These are phyloP conservation scores for Penicillium ucsense DNA, from an alignment of 495 filamentous ascomycete species.

Conservation along the genomic window DNA sequence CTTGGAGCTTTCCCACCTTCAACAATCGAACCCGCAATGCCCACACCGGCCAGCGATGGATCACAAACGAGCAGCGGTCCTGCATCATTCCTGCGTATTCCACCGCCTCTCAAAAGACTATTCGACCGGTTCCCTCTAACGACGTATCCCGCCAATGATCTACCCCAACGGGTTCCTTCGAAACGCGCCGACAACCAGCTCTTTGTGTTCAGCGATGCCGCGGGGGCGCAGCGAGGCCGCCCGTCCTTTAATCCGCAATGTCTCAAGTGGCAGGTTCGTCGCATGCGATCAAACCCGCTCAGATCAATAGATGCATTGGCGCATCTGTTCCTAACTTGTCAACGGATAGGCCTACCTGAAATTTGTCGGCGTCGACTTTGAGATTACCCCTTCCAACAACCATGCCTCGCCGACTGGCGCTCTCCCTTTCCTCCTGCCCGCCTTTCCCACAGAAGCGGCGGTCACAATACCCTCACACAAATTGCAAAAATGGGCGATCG, in stretches of 20 bases:
- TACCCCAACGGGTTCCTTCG: slow-evolving; percentile 55
- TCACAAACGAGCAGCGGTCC: slow-evolving; percentile 10
- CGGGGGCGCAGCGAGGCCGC: slow-evolving; percentile 48
- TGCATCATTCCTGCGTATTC: slow-evolving; percentile 52
- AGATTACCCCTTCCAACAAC: slow-evolving; percentile 68
- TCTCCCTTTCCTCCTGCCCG: slow-evolving; percentile 77
- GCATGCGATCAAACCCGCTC: not conserved
- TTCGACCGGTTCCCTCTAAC: slow-evolving; percentile 77
- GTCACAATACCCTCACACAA: slow-evolving; percentile 53
- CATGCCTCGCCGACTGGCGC: slow-evolving; percentile 84
- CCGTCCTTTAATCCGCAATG: slow-evolving; percentile 90
- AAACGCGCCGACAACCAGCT: slow-evolving; percentile 46
- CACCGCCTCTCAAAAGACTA: slow-evolving; percentile 64
- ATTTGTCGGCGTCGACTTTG: slow-evolving; percentile 61
- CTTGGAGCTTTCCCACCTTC: slow-evolving; percentile 1
- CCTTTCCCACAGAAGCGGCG: slow-evolving; percentile 17
- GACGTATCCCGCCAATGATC: slow-evolving; percentile 66
- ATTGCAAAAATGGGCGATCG: slow-evolving; percentile 59
- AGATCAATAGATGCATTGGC: too few species aligned
- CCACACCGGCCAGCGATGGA: slow-evolving; percentile 19
- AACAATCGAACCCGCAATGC: slow-evolving; percentile 19
- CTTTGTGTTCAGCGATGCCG: slow-evolving; percentile 66
- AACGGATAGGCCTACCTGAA: slow-evolving; percentile 66
- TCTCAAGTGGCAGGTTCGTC: slow-evolving; percentile 88
- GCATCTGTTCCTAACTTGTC: too few species aligned